Percentiles rank a stretch among this genome's conserved stretches.
These are phyloP conservation scores for Dothistroma septosporum DNA, from an alignment of 2,329 filamentous ascomycete genomes.

Conservation along the genomic window DNA sequence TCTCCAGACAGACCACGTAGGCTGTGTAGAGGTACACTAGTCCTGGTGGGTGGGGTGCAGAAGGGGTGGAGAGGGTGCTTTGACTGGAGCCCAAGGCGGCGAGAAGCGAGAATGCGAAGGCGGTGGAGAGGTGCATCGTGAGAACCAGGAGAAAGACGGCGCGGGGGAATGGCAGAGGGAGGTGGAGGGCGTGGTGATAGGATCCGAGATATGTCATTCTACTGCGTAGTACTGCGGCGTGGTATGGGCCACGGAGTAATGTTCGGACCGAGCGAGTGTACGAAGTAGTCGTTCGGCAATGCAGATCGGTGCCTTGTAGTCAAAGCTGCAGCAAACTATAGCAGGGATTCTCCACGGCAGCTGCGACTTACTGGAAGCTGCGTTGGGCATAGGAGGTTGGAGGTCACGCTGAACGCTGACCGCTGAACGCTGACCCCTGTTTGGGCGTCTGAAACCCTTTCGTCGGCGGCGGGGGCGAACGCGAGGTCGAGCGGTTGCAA, in stretches of 20 bases:
- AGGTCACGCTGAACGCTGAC: neutral
- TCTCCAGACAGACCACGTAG: conserved; percentile 24
- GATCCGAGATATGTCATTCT: neutral
- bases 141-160: neutral
- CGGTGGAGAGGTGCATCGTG: neutral
- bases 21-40: conserved; percentile 32
- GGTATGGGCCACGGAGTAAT: neutral
- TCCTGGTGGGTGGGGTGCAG: conserved; percentile 18
- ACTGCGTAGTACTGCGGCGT: neutral
- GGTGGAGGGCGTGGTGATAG: neutral
- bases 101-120: conserved; percentile 10
- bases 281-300: neutral
- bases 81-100: conserved; percentile 4
- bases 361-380: neutral
- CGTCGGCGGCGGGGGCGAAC: neutral
- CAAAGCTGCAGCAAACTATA: neutral
- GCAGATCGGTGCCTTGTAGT: neutral
- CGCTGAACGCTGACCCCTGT: neutral
- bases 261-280: neutral
- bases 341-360: neutral
- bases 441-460: neutral
- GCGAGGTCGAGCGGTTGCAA: neutral
- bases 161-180: neutral
- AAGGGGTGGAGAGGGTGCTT: conserved; percentile 5
- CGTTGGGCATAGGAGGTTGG: neutral